Base-by-base conservation (phyloP, 2,329 filamentous ascomycete genomes). In the Tolypocladium ophioglossoides region DNA sequence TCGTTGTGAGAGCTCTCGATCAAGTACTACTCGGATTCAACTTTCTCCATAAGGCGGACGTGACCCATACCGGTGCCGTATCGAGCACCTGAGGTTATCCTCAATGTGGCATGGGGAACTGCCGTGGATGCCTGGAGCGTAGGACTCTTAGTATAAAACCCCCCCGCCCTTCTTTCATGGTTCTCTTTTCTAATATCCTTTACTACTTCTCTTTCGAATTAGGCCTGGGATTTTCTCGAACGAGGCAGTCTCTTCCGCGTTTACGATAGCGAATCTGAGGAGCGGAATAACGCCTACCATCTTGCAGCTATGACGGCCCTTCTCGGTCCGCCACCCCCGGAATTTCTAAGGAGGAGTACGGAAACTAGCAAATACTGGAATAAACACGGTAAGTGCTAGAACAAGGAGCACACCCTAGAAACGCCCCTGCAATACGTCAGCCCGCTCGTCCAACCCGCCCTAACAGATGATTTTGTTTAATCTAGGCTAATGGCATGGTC, bases 61-160 rank as follows among this genome's bases (percentile, higher is more conserved):
- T 67, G 1, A 57, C 64, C 4, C 65, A 68, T 54, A 66, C 66
- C 66, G 7, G 6, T 61, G 9, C 63, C 56, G 2, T 68, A 68
- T 51, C 63, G 67, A n/a, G 64, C 69, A 24, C 70, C 69, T 0
- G 70, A 72, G 54, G 64, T 73, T 8, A 66, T 72, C 57, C 62
- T 72, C 18, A 60, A 62, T 27, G 70, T 70, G 62, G 53, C 58
- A 0, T 72, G 69, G 68, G 63, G 64, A 11, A 57, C 60, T 39
- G 40, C 58, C 16, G 64, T 71, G 20, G 70, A 73, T 59, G 58
- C 66, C 20, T 73, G 70, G 70, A 69, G 65, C 35, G 54, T 65
- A 1, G 69, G 65, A 38, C 58, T 71, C 14, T 50, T 71, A 59
- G 69, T 71, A 59, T 56, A 58, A 40, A 22, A 41, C 7, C 12